These are phyloP conservation scores for Botrytis aclada DNA, from an alignment of 2,329 filamentous ascomycete species.

Conservation along the genomic window DNA sequence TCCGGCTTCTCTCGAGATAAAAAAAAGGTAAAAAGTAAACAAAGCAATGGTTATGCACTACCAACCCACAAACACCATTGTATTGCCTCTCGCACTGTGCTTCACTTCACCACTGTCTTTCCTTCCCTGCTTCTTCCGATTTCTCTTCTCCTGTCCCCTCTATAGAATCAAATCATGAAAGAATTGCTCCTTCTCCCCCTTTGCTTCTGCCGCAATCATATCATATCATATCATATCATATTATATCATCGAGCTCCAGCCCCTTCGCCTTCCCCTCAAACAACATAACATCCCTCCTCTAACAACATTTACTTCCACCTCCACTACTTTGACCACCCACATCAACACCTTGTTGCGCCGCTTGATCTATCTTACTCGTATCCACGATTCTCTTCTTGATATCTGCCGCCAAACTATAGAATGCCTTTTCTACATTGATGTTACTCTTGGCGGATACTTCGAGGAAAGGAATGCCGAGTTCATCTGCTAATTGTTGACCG, in stretches of 20 bases:
- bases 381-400: slow-evolving; percentile 99
- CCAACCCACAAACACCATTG: slow-evolving; percentile 20
- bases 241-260: neutral
- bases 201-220: neutral
- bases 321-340: slow-evolving; percentile 60
- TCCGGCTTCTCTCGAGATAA: slow-evolving; percentile 32
- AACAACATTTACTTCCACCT: slow-evolving; percentile 73
- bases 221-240: slow-evolving; percentile 3
- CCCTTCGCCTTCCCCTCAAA: neutral
- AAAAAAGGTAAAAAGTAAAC: slow-evolving; percentile 16
- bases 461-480: slow-evolving; percentile 96
- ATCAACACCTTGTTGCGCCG: slow-evolving; percentile 58
- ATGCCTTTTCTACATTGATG: slow-evolving; percentile 99
- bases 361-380: slow-evolving; percentile 73
- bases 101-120: neutral
- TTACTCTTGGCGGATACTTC: slow-evolving; percentile 99
- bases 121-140: neutral
- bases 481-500: slow-evolving; percentile 89
- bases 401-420: slow-evolving; percentile 89
- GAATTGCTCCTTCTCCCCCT: slow-evolving; percentile 21
- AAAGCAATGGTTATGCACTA: slow-evolving; percentile 23
- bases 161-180: slow-evolving; percentile 9
- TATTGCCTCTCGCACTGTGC: neutral
- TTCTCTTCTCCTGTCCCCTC: neutral
- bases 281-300: slow-evolving; percentile 37